phyloP scores from a whole-genome alignment of 2,329 filamentous ascomycete species.

The Exophiala sp. region DNA sequence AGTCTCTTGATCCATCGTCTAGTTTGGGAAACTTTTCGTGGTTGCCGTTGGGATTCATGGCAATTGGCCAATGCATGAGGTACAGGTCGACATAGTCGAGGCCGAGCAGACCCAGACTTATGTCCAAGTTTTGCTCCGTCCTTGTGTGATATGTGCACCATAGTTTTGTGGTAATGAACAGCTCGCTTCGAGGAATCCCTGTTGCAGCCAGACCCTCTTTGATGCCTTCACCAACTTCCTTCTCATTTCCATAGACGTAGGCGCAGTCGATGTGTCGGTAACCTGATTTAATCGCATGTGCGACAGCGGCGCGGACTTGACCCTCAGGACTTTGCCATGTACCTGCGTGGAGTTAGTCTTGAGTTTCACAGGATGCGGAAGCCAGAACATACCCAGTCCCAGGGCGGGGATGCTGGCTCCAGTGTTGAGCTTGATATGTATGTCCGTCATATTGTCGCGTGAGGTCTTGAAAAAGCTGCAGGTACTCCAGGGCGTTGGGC shows the following conservation, averaged over 20 bases:
- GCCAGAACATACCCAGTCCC: constrained; percentile 40
- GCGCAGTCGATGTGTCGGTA: constrained; percentile 43
- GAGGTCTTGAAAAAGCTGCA: not conserved
- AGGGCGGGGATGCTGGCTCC: constrained; percentile 47
- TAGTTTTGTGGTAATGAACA: constrained; percentile 68
- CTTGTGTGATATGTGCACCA: constrained; percentile 65
- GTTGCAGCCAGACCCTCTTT: constrained; percentile 47
- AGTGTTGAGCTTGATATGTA: constrained; percentile 45
- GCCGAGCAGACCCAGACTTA: constrained; percentile 60
- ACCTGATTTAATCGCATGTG: constrained; percentile 39
- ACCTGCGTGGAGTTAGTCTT: constrained; percentile 27
- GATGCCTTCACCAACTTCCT: constrained; percentile 63
- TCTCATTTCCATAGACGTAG: constrained; percentile 56
- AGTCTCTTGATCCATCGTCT: constrained; percentile 44
- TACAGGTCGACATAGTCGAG: constrained; percentile 68
- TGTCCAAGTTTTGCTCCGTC: constrained; percentile 58
- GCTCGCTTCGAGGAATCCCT: constrained; percentile 60
- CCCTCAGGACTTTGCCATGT: constrained; percentile 54
- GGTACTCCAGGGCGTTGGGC: not conserved
- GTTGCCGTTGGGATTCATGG: constrained; percentile 46
- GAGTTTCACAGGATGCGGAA: not conserved
- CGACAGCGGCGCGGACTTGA: constrained; percentile 47
- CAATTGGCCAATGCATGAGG: constrained; percentile 65
- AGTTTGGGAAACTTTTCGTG: constrained; percentile 43
- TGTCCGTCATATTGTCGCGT: constrained; percentile 24